These are phyloP conservation scores for Pseudogymnoascus sp. DNA, from an alignment of 2,329 filamentous ascomycete genomes.

Conservation along the genomic window DNA sequence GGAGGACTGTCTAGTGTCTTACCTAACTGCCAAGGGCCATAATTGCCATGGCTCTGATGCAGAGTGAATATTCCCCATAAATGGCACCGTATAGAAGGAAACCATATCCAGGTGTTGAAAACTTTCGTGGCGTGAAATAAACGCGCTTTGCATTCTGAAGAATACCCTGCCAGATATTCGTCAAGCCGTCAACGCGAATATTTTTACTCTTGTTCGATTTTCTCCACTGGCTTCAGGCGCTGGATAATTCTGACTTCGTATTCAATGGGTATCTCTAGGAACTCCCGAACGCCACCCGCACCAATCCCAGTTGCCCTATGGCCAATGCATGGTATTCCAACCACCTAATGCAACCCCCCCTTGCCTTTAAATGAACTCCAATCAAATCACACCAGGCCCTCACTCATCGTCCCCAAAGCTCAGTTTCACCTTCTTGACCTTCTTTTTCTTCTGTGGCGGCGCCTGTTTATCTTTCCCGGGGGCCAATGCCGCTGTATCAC, in stretches of 20 bases:
- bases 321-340: neutral
- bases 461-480: conserved; percentile 11
- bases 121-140: neutral
- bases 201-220: too few relatives aligned
- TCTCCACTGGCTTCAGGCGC: too few relatives aligned
- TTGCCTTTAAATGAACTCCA: neutral
- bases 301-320: neutral
- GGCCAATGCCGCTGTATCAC: conserved; percentile 10
- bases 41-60: neutral
- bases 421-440: conserved; percentile 53
- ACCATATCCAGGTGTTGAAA: neutral
- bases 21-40: neutral
- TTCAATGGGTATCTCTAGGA: neutral
- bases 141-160: neutral
- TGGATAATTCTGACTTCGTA: neutral
- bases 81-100: neutral
- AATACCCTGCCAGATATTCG: too few relatives aligned
- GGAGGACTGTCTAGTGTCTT: neutral
- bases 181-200: too few relatives aligned
- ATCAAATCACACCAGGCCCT: neutral
- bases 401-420: conserved; percentile 56
- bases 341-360: neutral
- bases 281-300: conserved; percentile 1
- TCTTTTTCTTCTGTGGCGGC: conserved; percentile 30
- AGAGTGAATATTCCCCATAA: neutral